These are phyloP conservation scores for Ramaria sp. DNA, from an alignment of 768 basidiomycete genomes.

Conservation along the genomic window DNA sequence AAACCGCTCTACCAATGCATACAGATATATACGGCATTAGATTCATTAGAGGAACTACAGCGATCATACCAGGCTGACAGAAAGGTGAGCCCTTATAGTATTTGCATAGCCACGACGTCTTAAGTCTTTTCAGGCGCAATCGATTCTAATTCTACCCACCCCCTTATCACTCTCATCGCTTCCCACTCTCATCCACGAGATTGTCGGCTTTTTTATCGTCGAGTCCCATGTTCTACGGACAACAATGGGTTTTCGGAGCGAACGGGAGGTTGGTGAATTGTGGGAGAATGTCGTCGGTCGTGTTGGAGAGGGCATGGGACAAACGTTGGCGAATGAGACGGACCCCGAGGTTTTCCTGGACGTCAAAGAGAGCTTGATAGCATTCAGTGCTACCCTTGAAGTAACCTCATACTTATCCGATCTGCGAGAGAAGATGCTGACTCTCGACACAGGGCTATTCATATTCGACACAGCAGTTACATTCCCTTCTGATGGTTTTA, in stretches of 20 bases:
- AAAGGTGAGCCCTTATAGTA: slow-evolving; percentile 40
- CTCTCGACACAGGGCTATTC: slow-evolving; percentile 55
- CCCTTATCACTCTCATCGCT: slow-evolving; percentile 60
- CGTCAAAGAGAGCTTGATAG: slow-evolving; percentile 74
- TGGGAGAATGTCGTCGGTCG: slow-evolving; percentile 82
- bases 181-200: slow-evolving; percentile 76
- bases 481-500: slow-evolving; percentile 73
- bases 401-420: slow-evolving; percentile 29
- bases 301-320: slow-evolving; percentile 62
- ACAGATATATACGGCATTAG: slow-evolving; percentile 88
- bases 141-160: slow-evolving; percentile 81
- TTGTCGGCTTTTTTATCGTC: slow-evolving; percentile 96
- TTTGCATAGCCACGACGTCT: background rate
- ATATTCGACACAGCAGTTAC: slow-evolving; percentile 76
- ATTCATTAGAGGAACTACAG: slow-evolving; percentile 83
- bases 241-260: slow-evolving; percentile 81
- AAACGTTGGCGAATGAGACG: slow-evolving; percentile 59
- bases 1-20: slow-evolving; percentile 93
- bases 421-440: background rate
- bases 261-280: slow-evolving; percentile 85
- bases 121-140: slow-evolving; percentile 66
- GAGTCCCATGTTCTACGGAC: slow-evolving; percentile 88
- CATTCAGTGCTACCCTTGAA: slow-evolving; percentile 88
- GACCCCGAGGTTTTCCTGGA: slow-evolving; percentile 75
- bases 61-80: slow-evolving; percentile 95